Evolutionary conservation across 2,329 filamentous ascomycete genomes (phyloP).

Genomic region (Macrophomina pseudophaseolina): DNA sequence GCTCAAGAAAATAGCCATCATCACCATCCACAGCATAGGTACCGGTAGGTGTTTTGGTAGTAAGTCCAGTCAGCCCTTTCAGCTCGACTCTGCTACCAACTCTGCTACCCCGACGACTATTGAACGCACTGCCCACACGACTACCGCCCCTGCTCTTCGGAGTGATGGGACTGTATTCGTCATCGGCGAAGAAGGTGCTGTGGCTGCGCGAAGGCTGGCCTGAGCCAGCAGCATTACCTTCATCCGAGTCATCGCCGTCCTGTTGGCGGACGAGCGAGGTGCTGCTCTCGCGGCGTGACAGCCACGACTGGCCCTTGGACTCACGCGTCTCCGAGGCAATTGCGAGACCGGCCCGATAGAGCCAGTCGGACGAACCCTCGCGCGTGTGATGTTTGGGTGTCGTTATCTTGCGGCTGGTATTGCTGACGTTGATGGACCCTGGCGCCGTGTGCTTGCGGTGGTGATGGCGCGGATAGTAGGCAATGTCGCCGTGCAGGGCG

Average conservation of each 20-base stretch:
- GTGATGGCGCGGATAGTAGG: conserved; percentile 33
- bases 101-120: conserved; percentile 18
- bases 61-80: conserved; percentile 12
- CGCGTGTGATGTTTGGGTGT: conserved; percentile 36
- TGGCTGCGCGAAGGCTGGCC: conserved; percentile 23
- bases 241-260: conserved; percentile 37
- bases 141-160: conserved; percentile 27
- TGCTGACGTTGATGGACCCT: conserved; percentile 36
- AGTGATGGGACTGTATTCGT: conserved; percentile 37
- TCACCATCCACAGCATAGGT: conserved; percentile 30
- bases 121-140: conserved; percentile 31
- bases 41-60: not conserved
- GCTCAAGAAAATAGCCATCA: conserved; percentile 40
- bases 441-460: conserved; percentile 34
- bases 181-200: conserved; percentile 35
- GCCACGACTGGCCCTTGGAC: conserved; percentile 67
- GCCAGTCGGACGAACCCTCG: conserved; percentile 53
- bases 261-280: conserved; percentile 56
- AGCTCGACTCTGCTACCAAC: conserved; percentile 22
- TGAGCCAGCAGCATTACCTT: not conserved
- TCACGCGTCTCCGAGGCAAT: conserved; percentile 63
- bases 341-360: conserved; percentile 62
- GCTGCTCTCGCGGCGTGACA: conserved; percentile 60
- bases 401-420: conserved; percentile 22
- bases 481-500: conserved; percentile 40